Evolutionary conservation across 139 green algal species (phyloP), one percentile per base, ranked within the genome.

Genomic region (Volvox africanus): DNA sequence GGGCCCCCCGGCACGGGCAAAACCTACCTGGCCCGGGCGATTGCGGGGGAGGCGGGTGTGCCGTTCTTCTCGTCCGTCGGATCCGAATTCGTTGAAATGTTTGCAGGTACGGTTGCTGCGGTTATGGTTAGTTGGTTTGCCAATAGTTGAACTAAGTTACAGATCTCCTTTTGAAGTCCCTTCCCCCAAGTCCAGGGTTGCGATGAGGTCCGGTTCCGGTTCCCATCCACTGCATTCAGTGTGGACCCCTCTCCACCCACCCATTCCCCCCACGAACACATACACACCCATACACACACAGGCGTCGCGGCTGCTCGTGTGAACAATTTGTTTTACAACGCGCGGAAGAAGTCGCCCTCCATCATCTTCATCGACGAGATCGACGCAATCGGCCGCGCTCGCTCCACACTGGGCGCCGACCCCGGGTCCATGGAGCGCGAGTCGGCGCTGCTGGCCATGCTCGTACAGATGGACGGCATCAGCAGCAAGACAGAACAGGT

Each of bases 301-400:
- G 94, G 94, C 68, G 92, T 97, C 11, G 95, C 95, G 14, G 93
- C 94, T 9, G 94, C 92, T 44, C 93, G 95, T 36, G 94, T 96
- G 26, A 95, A 94, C 91, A 93, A 82, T 73, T 89, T 96, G 81
- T 96, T 94, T 84, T 84, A 94, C 35, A 92, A 96, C 91, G 96
- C 97, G 1, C 96, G 96, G 68, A 95, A 94, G 32, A 96, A 98
- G 94, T 94, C 92, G 0, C 97, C 97, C 24, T 97, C 95, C 91
- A 99, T 99, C 91, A 99, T 99, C 93, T 99, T 99, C 96, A 99
- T 98, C 61, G 98, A 98, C 89, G 98, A 98, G 95, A 99, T 98
- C 82, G 98, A 98, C 93, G 97, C 98, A 33, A 98, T 99, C 22
- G 98, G 98, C 0, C 93, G 96, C 0, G 95, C 96, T 16, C 92